Conservation (phyloP, 2,329 filamentous ascomycete species). For the Fusarium sp. region DNA sequence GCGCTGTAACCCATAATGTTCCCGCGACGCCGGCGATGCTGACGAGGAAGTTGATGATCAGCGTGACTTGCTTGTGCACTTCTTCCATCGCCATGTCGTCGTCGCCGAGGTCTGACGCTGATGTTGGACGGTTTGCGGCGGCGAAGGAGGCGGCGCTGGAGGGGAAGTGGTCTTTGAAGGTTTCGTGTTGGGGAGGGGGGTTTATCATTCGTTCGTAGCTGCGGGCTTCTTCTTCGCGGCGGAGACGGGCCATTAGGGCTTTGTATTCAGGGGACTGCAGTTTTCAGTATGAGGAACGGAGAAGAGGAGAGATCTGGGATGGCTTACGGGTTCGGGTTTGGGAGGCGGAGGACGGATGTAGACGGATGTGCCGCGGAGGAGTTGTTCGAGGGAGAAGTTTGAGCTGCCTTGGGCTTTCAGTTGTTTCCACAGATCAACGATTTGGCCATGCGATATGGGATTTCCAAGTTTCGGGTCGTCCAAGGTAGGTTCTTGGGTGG, state of each 20-base stretch:
- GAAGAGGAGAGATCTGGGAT: slow-evolving; percentile 35
- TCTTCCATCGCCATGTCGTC: slow-evolving; percentile 77
- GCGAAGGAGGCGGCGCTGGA: slow-evolving; percentile 64
- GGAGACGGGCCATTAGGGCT: slow-evolving; percentile 85
- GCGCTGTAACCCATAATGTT: slow-evolving; percentile 80
- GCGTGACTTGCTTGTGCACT: slow-evolving; percentile 79
- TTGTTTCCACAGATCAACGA: slow-evolving; percentile 68
- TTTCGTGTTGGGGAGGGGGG: slow-evolving; percentile 63
- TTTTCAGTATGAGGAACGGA: neutral
- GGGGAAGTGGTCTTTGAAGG: slow-evolving; percentile 68
- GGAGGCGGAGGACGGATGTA: slow-evolving; percentile 83
- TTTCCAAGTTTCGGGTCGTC: slow-evolving; percentile 63
- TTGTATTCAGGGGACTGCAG: slow-evolving; percentile 80
- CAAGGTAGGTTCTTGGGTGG: slow-evolving; percentile 62
- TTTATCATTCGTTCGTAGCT: slow-evolving; percentile 84
- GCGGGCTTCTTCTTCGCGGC: slow-evolving; percentile 81
- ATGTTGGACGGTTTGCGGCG: slow-evolving; percentile 60
- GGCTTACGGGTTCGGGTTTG: slow-evolving; percentile 77
- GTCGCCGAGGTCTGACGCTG: slow-evolving; percentile 58
- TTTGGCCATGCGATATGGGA: slow-evolving; percentile 76
- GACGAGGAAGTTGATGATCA: slow-evolving; percentile 90
- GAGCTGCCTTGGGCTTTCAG: slow-evolving; percentile 51
- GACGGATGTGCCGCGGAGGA: slow-evolving; percentile 76
- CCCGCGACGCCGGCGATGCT: slow-evolving; percentile 83
- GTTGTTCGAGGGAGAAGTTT: slow-evolving; percentile 67